A percentile compares a stretch with the other conserved stretches of the same genome.
Evolutionary conservation across 805 yeast genomes (phyloP).

Genomic region (Suhomyces tanzawaensis): DNA sequence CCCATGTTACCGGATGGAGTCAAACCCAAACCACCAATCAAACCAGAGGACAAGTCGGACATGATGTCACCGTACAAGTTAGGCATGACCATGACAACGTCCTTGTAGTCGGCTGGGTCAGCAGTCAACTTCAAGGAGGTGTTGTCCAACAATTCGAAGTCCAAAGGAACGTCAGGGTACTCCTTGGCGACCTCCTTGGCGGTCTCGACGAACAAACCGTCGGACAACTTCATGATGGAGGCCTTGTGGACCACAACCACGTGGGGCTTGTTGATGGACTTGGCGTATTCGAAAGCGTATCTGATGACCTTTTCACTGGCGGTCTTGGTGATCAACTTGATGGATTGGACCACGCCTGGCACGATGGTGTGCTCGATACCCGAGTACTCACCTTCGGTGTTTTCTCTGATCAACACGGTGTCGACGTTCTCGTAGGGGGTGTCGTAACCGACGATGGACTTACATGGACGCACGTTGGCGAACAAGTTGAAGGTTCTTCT

Average conservation of each 20-base stretch:
- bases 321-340: slow-evolving; percentile 92
- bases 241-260: slow-evolving; percentile 97
- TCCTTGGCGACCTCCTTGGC: slow-evolving; percentile 88
- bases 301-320: slow-evolving; percentile 96
- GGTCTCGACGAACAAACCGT: slow-evolving; percentile 91
- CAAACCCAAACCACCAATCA: slow-evolving; percentile 97
- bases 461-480: slow-evolving; percentile 97
- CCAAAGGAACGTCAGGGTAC: slow-evolving; percentile 84
- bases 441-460: slow-evolving; percentile 87
- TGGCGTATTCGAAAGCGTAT: slow-evolving; percentile 96
- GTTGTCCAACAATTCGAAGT: slow-evolving; percentile 90
- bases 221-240: slow-evolving; percentile 96
- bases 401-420: slow-evolving; percentile 95
- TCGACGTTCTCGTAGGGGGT: slow-evolving; percentile 89
- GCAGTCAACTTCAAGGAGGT: slow-evolving; percentile 87
- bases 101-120: slow-evolving; percentile 83
- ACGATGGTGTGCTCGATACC: slow-evolving; percentile 98
- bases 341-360: slow-evolving; percentile 98
- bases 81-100: slow-evolving; percentile 97
- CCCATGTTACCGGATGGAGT: slow-evolving; percentile 99
- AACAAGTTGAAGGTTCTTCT: slow-evolving; percentile 95
- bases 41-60: slow-evolving; percentile 96
- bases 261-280: slow-evolving; percentile 80
- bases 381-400: slow-evolving; percentile 99
- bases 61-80: slow-evolving; percentile 98